phyloP scores from a whole-genome alignment of 1,139 yeast species.

The Yamadazyma blattariae region DNA sequence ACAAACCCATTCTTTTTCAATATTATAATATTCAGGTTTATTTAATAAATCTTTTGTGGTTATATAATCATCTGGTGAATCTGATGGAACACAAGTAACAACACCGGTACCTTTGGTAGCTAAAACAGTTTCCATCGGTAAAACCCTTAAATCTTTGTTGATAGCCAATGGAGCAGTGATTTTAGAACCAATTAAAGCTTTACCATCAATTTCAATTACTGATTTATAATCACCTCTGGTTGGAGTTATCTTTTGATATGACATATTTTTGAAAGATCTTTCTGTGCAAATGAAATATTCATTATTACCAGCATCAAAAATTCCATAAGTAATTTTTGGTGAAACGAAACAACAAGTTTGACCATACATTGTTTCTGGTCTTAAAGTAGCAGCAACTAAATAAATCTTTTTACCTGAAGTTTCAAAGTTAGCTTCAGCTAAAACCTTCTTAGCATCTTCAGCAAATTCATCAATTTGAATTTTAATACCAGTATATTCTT shows the following conservation, averaged over 20 bases:
- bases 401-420: conserved; percentile 58
- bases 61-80: conserved; percentile 95
- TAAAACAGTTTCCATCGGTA: conserved; percentile 97
- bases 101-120: conserved; percentile 98
- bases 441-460: conserved; percentile 48
- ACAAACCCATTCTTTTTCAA: conserved; percentile 84
- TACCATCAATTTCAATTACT: conserved; percentile 61
- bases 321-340: conserved; percentile 89
- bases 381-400: conserved; percentile 93
- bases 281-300: conserved; percentile 84
- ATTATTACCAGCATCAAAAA: conserved; percentile 80
- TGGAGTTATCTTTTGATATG: conserved; percentile 91
- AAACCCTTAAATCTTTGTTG: conserved; percentile 68
- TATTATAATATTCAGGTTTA: conserved; percentile 89
- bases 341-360: conserved; percentile 98
- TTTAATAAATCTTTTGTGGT: conserved; percentile 80
- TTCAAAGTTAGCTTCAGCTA: conserved; percentile 49
- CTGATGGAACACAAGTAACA: conserved; percentile 97
- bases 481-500: conserved; percentile 93
- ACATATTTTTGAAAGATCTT: conserved; percentile 98
- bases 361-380: conserved; percentile 99
- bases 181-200: conserved; percentile 76
- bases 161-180: conserved; percentile 83
- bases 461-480: conserved; percentile 67
- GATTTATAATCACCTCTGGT: conserved; percentile 75